Conservation (phyloP, 257 asterid genomes). For the Datura wrightii region DNA sequence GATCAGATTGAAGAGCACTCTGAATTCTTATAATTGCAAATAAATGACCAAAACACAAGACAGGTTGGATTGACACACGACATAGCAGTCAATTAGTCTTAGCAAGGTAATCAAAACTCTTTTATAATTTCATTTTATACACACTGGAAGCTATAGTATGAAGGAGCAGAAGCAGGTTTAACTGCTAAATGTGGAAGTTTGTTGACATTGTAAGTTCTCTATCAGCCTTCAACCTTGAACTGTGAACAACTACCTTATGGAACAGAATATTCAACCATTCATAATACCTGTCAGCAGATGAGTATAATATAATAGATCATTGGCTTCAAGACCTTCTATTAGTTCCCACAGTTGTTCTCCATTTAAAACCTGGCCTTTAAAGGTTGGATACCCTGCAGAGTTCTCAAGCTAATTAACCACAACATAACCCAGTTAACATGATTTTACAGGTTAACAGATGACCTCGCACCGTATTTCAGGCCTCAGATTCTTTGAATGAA, state of each 20-base stretch:
- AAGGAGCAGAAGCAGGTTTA: constrained; percentile 11
- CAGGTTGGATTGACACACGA: background rate
- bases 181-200: background rate
- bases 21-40: constrained; percentile 16
- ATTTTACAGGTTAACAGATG: constrained; percentile 46
- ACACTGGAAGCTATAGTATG: background rate
- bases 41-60: constrained; percentile 10
- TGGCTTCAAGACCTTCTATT: constrained; percentile 92
- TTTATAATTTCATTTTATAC: background rate
- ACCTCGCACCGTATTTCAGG: constrained; percentile 53
- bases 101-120: constrained; percentile 16
- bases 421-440: background rate
- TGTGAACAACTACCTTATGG: background rate
- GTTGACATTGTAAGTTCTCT: constrained; percentile 9
- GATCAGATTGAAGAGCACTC: background rate
- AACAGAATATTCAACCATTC: constrained; percentile 18
- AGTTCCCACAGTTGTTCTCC: constrained; percentile 97
- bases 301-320: constrained; percentile 81
- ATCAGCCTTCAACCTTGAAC: background rate
- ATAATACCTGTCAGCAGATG: constrained; percentile 90
- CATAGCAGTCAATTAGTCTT: constrained; percentile 3
- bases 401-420: constrained; percentile 36
- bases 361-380: constrained; percentile 95
- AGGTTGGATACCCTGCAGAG: constrained; percentile 92
- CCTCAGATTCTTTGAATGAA: constrained; percentile 52